Conservation (phyloP, 257 asterid species). For the Marsdenia floribunda region DNA sequence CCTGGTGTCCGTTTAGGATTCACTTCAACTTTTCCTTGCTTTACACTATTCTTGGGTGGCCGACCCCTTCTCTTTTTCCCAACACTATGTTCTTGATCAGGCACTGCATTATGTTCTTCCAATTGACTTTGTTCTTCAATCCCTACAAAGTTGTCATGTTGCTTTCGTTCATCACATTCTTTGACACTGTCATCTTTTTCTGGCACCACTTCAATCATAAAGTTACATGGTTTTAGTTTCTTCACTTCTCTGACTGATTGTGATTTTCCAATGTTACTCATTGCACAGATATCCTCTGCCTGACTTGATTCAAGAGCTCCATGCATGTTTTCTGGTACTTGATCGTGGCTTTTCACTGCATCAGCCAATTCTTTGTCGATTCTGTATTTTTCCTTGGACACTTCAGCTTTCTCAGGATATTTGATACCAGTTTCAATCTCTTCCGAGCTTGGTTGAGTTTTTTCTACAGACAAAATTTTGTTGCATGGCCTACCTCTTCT, state of each 20-base stretch:
- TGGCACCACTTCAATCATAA: not conserved
- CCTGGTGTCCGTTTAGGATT: not conserved
- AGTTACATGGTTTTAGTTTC: not conserved
- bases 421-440: not conserved
- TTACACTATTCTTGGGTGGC: constrained; percentile 1
- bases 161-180: not conserved
- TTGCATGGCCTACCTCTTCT: constrained; percentile 5
- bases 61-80: constrained; percentile 4
- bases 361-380: not conserved
- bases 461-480: not conserved
- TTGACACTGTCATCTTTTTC: not conserved
- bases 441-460: not conserved
- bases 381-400: not conserved
- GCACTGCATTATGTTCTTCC: not conserved
- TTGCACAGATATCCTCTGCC: not conserved
- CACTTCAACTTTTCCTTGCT: not conserved
- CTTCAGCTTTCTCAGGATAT: not conserved
- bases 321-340: not conserved
- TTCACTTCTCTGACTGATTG: not conserved
- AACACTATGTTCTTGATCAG: not conserved
- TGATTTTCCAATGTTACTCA: not conserved
- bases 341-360: constrained; percentile 4
- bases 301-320: not conserved
- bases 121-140: constrained; percentile 10
- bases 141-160: not conserved